Evolutionary conservation across 352 stramenopile species (phyloP), one percentile per base, ranked within the genome.

Genomic region (Pythium oligandrum): DNA sequence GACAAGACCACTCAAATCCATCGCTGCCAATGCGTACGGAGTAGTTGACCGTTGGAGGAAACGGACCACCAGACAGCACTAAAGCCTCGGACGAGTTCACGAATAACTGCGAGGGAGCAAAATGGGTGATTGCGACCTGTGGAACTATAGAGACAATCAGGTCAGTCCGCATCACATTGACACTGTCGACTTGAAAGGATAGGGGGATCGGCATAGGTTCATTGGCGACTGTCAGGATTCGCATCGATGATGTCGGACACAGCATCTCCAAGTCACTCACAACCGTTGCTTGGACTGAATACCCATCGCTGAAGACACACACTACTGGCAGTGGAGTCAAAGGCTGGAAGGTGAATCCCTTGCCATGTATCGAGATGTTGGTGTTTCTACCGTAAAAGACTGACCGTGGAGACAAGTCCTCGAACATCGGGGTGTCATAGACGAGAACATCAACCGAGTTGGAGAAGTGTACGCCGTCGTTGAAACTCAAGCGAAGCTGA

Each of bases 1-100:
- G n/a, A 17, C 48, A 55, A 8, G 11, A 42, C 40, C 17, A 26
- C 17, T 26, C 17, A 26, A 26, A 26, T 26, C 17, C 17, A 26
- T 26, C 32, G 39, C 43, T 8, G 34, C 56, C 56, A 30, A 63
- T 43, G 40, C 11, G 33, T 4, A 63, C 40, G 26, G 7, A 43
- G 39, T 63, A 63, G 1, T 4, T 31, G 3, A 44, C 48, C 6
- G 11, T 43, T 9, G 44, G 6, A 26, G 44, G 34, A 34, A 63
- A 63, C 11, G 48, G 48, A 30, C 56, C 56, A 37, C 56, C 56
- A 44, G 26, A 33, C 11, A 63, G 46, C n/a, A 61, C 26, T n/a
- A 61, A 26, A n/a, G 55, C 52, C 17, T 26, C 17, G 17, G 17
- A 26, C 17, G 17, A 26, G 17, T 26, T 26, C 17, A 26, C 17